Evolutionary conservation across 1,284 basidiomycete species (phyloP).

Genomic region (Trichosporon ovoides): DNA sequence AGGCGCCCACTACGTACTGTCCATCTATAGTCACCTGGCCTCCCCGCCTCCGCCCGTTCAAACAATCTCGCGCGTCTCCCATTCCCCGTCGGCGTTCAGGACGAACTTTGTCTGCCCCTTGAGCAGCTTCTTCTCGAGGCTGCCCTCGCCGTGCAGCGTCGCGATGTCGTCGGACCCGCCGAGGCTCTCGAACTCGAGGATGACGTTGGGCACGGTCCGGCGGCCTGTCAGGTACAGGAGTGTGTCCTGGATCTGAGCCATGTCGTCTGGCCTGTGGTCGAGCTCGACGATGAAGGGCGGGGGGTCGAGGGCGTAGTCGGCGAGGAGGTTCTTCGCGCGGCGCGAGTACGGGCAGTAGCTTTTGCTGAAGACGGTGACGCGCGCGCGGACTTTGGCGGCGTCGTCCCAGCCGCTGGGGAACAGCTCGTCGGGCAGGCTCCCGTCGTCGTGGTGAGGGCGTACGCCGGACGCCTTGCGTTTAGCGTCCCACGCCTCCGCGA

Average conservation of each 20-base stretch:
- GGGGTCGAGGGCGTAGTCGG: constrained; percentile 34
- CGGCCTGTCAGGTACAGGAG: constrained; percentile 43
- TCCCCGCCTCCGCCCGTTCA: neutral
- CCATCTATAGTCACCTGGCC: neutral
- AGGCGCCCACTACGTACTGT: too few relatives aligned
- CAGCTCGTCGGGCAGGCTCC: constrained; percentile 20
- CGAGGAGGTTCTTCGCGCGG: constrained; percentile 43
- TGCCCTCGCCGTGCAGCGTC: constrained; percentile 45
- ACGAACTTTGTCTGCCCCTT: neutral
- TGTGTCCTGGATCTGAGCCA: constrained; percentile 35
- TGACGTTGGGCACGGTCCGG: constrained; percentile 49
- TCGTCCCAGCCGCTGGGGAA: constrained; percentile 38
- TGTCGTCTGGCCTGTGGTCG: constrained; percentile 44
- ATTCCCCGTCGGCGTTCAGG: neutral
- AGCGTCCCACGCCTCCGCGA: constrained; percentile 17
- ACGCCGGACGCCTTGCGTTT: neutral
- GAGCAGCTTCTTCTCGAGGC: constrained; percentile 18
- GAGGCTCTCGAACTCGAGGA: constrained; percentile 43
- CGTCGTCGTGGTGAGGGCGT: constrained; percentile 15
- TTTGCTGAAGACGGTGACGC: constrained; percentile 42
- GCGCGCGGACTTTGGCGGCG: constrained; percentile 31
- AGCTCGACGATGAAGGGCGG: constrained; percentile 46
- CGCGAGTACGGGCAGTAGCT: constrained; percentile 47
- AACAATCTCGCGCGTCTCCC: neutral
- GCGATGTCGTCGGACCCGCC: constrained; percentile 48